A percentile compares a stretch with the other conserved stretches of the same genome.
Evolutionary conservation across 148 eudicot species (phyloP).

Genomic region (Persicaria tinctoria): DNA sequence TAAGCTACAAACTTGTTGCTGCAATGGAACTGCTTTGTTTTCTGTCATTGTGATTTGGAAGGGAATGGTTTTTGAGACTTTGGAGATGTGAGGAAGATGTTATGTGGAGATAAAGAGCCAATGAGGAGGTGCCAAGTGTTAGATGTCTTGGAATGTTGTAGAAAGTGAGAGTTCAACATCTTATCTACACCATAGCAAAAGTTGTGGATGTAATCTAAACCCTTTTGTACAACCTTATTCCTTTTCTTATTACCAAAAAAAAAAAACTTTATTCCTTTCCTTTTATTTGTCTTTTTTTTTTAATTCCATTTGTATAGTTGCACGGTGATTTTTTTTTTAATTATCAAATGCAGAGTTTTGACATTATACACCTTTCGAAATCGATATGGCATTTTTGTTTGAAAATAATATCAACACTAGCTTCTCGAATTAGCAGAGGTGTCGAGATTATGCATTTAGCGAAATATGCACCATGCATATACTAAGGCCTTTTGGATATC

Average conservation of each 20-base stretch:
- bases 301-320: not conserved
- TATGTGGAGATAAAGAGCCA: constrained; percentile 14
- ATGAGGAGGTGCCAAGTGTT: constrained; percentile 18
- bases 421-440: too few relatives aligned
- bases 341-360: too few relatives aligned
- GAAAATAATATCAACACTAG: too few relatives aligned
- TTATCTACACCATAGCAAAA: not conserved
- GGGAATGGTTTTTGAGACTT: constrained; percentile 6
- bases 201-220: not conserved
- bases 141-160: not conserved
- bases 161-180: not conserved
- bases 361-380: too few relatives aligned
- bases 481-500: too few relatives aligned
- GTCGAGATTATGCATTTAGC: too few relatives aligned
- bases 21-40: constrained; percentile 2
- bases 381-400: too few relatives aligned
- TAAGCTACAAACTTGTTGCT: not conserved
- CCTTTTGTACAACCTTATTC: not conserved
- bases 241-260: too few relatives aligned
- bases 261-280: too few relatives aligned
- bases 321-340: too few relatives aligned
- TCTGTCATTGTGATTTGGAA: constrained; percentile 13
- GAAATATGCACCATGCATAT: too few relatives aligned
- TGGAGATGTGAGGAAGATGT: not conserved
- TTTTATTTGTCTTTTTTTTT: not conserved